A percentile compares a stretch with the other conserved stretches of the same genome.
Conservation (phyloP, 495 filamentous ascomycete species). For the Patellaria atrata region DNA sequence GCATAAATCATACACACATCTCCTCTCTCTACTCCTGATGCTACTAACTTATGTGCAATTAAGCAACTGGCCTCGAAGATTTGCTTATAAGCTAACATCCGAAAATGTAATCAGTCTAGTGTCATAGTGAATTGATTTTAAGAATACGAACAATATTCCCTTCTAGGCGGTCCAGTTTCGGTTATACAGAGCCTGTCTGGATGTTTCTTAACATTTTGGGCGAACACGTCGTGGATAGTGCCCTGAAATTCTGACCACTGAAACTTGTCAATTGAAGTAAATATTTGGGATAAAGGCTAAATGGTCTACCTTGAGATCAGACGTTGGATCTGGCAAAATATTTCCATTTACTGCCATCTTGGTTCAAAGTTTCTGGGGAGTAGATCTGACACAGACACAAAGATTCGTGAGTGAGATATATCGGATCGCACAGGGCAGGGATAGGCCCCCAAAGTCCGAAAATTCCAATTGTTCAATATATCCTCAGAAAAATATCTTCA, state of each 20-base stretch:
- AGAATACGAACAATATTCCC: no score
- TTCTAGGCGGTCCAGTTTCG: slow-evolving; percentile 66
- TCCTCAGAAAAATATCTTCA: no score
- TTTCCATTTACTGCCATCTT: no score
- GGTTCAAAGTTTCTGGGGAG: no score
- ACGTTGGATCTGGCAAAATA: slow-evolving; percentile 18
- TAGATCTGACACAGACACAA: no score
- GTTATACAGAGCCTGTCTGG: slow-evolving; percentile 70
- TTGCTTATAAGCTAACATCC: slow-evolving; percentile 73
- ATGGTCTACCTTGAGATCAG: no score
- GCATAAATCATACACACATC: slow-evolving; percentile 94
- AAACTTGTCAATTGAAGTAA: slow-evolving; percentile 57
- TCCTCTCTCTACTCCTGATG: slow-evolving; percentile 56
- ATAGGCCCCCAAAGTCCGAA: no score
- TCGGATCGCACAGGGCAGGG: no score
- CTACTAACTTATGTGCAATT: slow-evolving; percentile 62
- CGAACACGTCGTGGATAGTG: slow-evolving; percentile 69
- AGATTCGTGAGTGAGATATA: no score
- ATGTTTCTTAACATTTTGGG: slow-evolving; percentile 53
- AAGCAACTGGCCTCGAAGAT: slow-evolving; percentile 77
- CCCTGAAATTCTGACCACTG: slow-evolving; percentile 74
- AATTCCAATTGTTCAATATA: no score
- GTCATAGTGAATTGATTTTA: no score
- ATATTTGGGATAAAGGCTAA: no score
- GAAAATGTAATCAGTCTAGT: slow-evolving; percentile 38